Conservation (phyloP, 78 protist genomes). For the Speleostelium caveatum region DNA sequence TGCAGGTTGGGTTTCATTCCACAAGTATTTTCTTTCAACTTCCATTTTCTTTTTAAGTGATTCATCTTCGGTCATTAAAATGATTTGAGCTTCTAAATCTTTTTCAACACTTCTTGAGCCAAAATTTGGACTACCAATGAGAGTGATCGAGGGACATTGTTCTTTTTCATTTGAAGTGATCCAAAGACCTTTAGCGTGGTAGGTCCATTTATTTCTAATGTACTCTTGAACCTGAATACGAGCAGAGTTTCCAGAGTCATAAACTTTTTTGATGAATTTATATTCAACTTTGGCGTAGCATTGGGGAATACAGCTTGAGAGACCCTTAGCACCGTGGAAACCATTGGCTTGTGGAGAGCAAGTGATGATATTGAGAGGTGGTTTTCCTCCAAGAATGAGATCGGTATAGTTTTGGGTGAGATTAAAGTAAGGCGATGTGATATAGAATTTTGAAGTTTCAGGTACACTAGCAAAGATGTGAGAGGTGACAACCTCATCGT, state of each 20-base stretch:
- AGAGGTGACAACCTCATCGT: conserved; percentile 52
- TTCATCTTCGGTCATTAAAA: conserved; percentile 31
- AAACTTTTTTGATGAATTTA: conserved; percentile 31
- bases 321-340: conserved; percentile 64
- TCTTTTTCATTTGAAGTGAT: conserved; percentile 15
- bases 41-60: conserved; percentile 56
- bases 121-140: conserved; percentile 72
- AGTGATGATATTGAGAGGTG: conserved; percentile 40
- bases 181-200: conserved; percentile 75
- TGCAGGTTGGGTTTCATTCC: conserved; percentile 42
- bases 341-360: conserved; percentile 76
- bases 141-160: conserved; percentile 24
- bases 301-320: conserved; percentile 41
- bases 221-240: conserved; percentile 56
- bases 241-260: neutral
- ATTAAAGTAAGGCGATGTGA: conserved; percentile 60
- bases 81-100: conserved; percentile 73
- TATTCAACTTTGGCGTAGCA: conserved; percentile 52
- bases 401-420: conserved; percentile 32
- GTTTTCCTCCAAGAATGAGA: conserved; percentile 34
- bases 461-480: conserved; percentile 35
- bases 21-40: conserved; percentile 33
- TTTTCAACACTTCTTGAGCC: conserved; percentile 53
- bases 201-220: conserved; percentile 66
- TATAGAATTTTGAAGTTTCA: conserved; percentile 10